These are phyloP conservation scores for Eucalyptus decipiens DNA, from an alignment of 345 rosid species.

Conservation along the genomic window DNA sequence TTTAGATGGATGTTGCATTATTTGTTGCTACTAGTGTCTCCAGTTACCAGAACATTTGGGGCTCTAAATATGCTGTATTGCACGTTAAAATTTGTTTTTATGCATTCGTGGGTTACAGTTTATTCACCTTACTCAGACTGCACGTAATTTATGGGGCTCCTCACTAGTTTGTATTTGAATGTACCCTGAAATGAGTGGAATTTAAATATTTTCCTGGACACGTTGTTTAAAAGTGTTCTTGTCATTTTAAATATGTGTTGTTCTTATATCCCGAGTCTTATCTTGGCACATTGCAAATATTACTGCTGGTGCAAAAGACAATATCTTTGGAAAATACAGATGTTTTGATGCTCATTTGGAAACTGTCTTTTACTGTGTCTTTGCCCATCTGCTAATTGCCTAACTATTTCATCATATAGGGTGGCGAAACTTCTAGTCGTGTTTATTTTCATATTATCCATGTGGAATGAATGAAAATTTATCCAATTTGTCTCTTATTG, in stretches of 20 bases:
- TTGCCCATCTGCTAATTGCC: neutral
- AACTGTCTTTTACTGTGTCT: neutral
- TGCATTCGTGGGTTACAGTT: neutral
- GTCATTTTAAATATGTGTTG: neutral
- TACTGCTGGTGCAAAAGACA: neutral
- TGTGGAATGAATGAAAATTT: neutral
- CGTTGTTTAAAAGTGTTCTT: neutral
- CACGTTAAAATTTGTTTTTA: neutral
- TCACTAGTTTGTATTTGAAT: neutral
- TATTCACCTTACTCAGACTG: neutral
- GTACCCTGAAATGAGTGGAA: neutral
- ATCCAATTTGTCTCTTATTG: neutral
- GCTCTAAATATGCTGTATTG: neutral
- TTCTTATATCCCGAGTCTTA: neutral
- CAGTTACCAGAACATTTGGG: neutral
- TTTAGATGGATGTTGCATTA: neutral
- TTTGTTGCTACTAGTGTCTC: neutral
- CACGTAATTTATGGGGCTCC: neutral
- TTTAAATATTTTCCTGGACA: neutral
- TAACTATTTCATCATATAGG: neutral
- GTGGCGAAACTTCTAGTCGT: neutral
- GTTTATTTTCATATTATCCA: neutral
- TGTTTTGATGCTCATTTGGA: neutral
- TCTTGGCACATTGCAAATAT: neutral
- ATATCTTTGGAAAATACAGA: neutral